These are phyloP conservation scores for Nitzschia inconspicua DNA, from an alignment of 108 stramenopile genomes.

Conservation along the genomic window DNA sequence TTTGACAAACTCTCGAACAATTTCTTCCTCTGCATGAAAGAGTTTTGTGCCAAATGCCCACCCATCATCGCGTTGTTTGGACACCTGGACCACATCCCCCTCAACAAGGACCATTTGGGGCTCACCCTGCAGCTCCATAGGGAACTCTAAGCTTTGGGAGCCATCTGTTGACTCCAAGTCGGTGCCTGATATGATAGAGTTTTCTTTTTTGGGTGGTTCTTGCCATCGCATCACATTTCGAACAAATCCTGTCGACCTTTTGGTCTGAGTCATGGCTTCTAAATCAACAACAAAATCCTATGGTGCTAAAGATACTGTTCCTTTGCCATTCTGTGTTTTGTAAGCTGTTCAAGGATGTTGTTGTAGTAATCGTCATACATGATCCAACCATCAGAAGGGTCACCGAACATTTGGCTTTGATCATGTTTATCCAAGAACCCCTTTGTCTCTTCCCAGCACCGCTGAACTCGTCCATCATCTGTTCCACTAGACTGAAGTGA, in stretches of 20 bases:
- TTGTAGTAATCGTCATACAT: slow-evolving; percentile 1
- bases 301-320: no score
- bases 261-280: no score
- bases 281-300: slow-evolving; percentile 4
- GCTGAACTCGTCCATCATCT: not conserved
- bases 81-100: slow-evolving; percentile 13
- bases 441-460: slow-evolving; percentile 10
- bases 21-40: slow-evolving; percentile 5
- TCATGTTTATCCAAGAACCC: not conserved
- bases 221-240: slow-evolving; percentile 4
- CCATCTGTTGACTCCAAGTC: no score
- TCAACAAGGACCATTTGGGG: slow-evolving; percentile 11
- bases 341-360: not conserved
- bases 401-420: not conserved
- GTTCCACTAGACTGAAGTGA: not conserved
- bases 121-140: slow-evolving; percentile 1
- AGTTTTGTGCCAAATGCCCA: slow-evolving; percentile 23
- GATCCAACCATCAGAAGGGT: slow-evolving; percentile 4
- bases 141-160: no score
- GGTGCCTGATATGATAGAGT: no score
- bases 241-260: not conserved
- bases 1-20: slow-evolving; percentile 10
- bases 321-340: not conserved
- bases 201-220: no score
- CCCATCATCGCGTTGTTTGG: not conserved